Conservation (phyloP, 176 grass and related monocot species). For the Cenchrus purpureus region DNA sequence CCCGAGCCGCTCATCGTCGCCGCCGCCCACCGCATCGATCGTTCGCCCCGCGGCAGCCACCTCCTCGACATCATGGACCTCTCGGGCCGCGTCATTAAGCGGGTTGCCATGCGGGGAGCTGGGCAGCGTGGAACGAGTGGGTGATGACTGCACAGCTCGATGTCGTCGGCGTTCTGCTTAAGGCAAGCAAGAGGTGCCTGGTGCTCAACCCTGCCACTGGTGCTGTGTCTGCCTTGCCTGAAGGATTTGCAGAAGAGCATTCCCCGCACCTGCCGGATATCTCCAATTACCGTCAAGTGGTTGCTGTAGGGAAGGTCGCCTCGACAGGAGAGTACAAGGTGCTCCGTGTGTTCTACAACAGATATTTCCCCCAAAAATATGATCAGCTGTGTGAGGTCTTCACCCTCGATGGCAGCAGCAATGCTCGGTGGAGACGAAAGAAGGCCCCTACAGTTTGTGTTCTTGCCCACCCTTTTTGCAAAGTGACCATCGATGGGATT, state of each 20-base stretch:
- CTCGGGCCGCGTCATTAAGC: background rate
- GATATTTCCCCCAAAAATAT: too few species aligned
- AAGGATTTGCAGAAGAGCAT: background rate
- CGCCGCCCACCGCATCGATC: background rate
- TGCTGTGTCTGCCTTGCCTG: background rate
- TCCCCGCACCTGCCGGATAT: background rate
- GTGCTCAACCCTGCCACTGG: background rate
- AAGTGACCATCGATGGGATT: background rate
- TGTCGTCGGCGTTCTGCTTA: background rate
- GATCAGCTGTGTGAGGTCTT: background rate
- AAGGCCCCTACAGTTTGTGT: background rate
- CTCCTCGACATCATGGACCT: background rate
- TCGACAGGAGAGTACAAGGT: background rate
- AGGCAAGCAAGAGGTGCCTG: background rate
- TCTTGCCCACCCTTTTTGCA: background rate
- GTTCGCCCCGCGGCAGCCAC: background rate
- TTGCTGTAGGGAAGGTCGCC: background rate
- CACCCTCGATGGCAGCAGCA: background rate
- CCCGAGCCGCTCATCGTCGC: background rate
- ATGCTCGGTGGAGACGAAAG: background rate
- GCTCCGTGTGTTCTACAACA: background rate
- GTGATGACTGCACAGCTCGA: background rate
- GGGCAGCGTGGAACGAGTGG: background rate
- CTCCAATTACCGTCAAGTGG: too few species aligned
- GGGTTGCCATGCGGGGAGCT: background rate